phyloP scores from a whole-genome alignment of 2,329 filamentous ascomycete genomes.

The Botryosphaeria dothidea region DNA sequence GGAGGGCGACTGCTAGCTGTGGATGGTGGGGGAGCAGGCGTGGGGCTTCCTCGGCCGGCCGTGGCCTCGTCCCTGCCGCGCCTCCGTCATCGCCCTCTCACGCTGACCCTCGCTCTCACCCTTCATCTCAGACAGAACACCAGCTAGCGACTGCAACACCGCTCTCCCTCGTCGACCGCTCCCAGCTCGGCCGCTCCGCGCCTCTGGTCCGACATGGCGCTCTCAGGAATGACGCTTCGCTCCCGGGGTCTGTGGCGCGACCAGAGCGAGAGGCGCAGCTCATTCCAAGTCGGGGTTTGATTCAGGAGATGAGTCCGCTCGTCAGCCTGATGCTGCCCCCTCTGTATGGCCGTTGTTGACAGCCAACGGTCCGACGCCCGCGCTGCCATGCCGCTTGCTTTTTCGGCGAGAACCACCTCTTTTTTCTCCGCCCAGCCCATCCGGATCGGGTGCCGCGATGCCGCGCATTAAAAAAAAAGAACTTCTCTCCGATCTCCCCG shows the following conservation, averaged over 20 bases:
- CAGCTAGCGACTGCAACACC: neutral
- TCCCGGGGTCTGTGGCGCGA: neutral
- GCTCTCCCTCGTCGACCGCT: neutral
- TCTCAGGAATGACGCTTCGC: constrained; percentile 1
- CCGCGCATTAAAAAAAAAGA: neutral
- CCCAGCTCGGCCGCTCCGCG: neutral
- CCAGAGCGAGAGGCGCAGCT: neutral
- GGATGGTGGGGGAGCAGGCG: neutral
- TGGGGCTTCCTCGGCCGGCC: neutral
- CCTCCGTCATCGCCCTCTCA: neutral
- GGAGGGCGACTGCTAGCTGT: neutral
- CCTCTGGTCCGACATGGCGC: neutral
- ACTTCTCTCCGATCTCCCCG: neutral
- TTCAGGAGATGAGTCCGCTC: neutral
- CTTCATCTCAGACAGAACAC: neutral
- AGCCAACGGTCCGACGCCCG: constrained; percentile 5
- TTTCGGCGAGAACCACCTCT: neutral
- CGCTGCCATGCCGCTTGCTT: neutral
- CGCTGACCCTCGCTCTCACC: neutral
- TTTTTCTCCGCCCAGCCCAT: neutral
- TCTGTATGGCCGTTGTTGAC: constrained; percentile 7
- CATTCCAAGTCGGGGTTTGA: neutral
- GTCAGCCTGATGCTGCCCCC: neutral
- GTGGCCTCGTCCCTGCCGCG: neutral
- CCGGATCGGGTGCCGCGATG: constrained; percentile 1